phyloP scores from a whole-genome alignment of 768 basidiomycete genomes.

The Rhodotorula taiwanensis region DNA sequence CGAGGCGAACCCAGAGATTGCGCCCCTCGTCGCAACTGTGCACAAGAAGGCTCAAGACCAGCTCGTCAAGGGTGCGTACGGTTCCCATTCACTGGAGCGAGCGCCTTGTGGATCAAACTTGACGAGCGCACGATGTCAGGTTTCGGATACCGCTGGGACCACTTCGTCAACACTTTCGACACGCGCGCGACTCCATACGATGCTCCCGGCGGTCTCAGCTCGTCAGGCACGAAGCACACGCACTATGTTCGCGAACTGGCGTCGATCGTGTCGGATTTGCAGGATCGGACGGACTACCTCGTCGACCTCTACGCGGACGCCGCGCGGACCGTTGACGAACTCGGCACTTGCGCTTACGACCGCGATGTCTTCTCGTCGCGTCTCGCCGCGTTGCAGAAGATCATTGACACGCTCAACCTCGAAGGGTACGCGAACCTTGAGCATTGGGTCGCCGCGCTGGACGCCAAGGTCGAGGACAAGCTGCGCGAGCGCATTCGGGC shows the following conservation, averaged over 20 bases:
- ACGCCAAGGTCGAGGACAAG: conserved; percentile 72
- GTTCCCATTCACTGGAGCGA: conserved; percentile 2
- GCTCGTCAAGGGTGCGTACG: conserved; percentile 68
- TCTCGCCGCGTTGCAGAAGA: conserved; percentile 71
- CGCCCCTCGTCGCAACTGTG: conserved; percentile 90
- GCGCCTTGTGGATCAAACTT: neutral
- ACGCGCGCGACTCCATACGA: conserved; percentile 47
- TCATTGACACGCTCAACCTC: conserved; percentile 89
- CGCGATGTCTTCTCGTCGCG: conserved; percentile 72
- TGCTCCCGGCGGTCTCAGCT: conserved; percentile 49
- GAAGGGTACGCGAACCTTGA: conserved; percentile 95
- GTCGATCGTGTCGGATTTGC: conserved; percentile 79
- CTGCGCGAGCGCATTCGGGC: conserved; percentile 66
- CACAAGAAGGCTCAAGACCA: conserved; percentile 87
- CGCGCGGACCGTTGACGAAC: conserved; percentile 71
- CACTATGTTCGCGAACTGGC: conserved; percentile 94
- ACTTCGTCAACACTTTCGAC: conserved; percentile 91
- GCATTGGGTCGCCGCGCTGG: conserved; percentile 76
- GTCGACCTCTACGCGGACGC: conserved; percentile 88
- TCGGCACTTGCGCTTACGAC: conserved; percentile 78
- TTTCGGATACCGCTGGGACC: conserved; percentile 93
- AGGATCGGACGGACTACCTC: conserved; percentile 93
- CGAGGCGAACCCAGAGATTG: conserved; percentile 81
- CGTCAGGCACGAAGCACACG: conserved; percentile 61
- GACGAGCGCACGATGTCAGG: conserved; percentile 52